A percentile compares a stretch with the other conserved stretches of the same genome.
phyloP scores from a whole-genome alignment of 805 yeast genomes.

The Candida sonorensis region DNA sequence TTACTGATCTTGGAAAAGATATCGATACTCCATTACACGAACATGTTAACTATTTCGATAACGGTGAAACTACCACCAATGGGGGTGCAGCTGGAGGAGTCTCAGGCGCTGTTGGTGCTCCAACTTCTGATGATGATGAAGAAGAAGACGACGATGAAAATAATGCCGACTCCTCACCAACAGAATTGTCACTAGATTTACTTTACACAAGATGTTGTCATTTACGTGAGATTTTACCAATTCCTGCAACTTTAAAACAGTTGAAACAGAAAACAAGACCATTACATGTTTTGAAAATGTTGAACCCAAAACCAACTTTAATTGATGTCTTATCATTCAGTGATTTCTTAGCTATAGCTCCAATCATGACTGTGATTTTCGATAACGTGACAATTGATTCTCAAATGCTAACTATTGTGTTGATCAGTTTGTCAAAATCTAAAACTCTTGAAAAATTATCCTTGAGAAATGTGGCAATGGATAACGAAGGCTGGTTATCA shows the following conservation, averaged over 20 bases:
- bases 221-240: slow-evolving; percentile 41
- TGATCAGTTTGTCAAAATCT: slow-evolving; percentile 39
- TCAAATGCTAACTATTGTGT: slow-evolving; percentile 44
- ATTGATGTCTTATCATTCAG: slow-evolving; percentile 52
- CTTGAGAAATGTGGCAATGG: slow-evolving; percentile 49
- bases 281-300: slow-evolving; percentile 45
- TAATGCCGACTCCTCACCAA: slow-evolving; percentile 2
- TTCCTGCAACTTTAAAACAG: slow-evolving; percentile 47
- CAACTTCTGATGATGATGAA: slow-evolving; percentile 3
- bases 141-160: slow-evolving; percentile 22
- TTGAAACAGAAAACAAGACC: slow-evolving; percentile 45
- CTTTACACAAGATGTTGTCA: slow-evolving; percentile 46
- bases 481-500: slow-evolving; percentile 42
- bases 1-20: slow-evolving; percentile 24
- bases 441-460: slow-evolving; percentile 43
- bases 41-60: slow-evolving; percentile 31
- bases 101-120: slow-evolving; percentile 2
- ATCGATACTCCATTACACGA: slow-evolving; percentile 65
- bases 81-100: slow-evolving; percentile 2
- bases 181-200: slow-evolving; percentile 36
- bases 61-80: no score
- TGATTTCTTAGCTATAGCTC: slow-evolving; percentile 51
- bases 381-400: slow-evolving; percentile 50
- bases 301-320: slow-evolving; percentile 53
- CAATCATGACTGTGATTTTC: slow-evolving; percentile 47